Conservation (phyloP, 2,329 filamentous ascomycete genomes). For the Talaromyces piceae region DNA sequence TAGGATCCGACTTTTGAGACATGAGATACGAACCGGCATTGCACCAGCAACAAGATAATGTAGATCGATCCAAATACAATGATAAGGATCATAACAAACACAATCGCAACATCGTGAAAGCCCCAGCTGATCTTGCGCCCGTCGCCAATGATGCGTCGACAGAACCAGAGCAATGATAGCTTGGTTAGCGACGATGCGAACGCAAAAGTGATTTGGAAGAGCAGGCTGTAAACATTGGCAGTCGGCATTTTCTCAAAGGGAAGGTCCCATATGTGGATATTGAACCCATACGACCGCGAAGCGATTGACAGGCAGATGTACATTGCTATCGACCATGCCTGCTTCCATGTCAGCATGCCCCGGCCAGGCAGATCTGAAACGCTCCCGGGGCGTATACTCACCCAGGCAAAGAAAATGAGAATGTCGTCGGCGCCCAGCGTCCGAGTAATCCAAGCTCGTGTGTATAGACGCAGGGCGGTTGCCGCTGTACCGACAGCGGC, state of each 20-base stretch:
- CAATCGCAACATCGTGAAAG: constrained; percentile 5
- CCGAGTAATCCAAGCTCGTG: constrained; percentile 37
- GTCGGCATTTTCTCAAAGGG: constrained; percentile 19
- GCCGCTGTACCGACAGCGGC: constrained; percentile 33
- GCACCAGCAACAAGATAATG: not conserved
- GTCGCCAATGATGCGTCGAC: constrained; percentile 7
- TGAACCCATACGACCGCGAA: constrained; percentile 26
- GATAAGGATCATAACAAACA: constrained; percentile 1
- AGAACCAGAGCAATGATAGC: constrained; percentile 7
- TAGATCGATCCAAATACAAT: constrained; percentile 1
- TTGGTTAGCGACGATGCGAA: constrained; percentile 8
- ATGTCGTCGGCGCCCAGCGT: constrained; percentile 43
- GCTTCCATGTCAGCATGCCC: constrained; percentile 5
- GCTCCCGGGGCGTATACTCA: constrained; percentile 15
- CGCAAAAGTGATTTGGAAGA: constrained; percentile 30
- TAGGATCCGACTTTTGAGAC: not conserved
- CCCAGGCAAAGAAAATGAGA: constrained; percentile 37
- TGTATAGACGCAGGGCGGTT: constrained; percentile 41
- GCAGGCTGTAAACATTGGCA: constrained; percentile 29
- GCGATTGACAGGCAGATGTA: constrained; percentile 25
- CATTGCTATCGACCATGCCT: constrained; percentile 31
- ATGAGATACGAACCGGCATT: not conserved
- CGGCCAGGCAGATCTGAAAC: not conserved
- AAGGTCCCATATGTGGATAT: constrained; percentile 37
- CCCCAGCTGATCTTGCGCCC: constrained; percentile 3